Evolutionary conservation across 169 alveolate genomes (phyloP), one percentile per base, ranked within the genome.

Genomic region (Plasmodium billcollinsi): DNA sequence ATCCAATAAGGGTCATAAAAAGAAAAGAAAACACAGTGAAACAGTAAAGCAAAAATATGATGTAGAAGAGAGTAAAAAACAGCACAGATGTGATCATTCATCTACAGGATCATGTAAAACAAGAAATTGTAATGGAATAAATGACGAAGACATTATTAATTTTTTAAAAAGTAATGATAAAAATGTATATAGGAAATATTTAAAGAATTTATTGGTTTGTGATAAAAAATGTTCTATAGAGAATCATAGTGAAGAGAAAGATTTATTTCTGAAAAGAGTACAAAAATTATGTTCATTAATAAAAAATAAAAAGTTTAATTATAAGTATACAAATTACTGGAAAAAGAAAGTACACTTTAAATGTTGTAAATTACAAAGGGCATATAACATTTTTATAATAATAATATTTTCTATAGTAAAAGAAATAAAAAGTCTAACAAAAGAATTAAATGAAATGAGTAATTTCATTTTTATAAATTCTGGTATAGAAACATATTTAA

Each of bases 401-500:
- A 56, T 69, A 20, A 5, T 83, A 26, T 70, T 52, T 54, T 67
- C 91, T 15, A 83, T 83, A 58, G 91, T 52, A 69, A 83, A 83
- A 69, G 91, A 83, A 69, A 83, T 70, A 24, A 70, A 83, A 15
- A 62, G 45, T 43, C 70, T 83, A 45, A 67, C 33, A 69, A 83
- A 56, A 52, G 85, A 83, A 50, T 39, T 83, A 61, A 83, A 83
- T 15, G 83, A 56, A 12, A 69, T 70, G 85, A 18, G 47, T 67
- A 72, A 52, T 67, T 83, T 69, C 67, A 72, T 83, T 43, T 83
- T 83, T 83, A 83, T 83, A 21, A 83, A 83, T 83, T 83, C 91
- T 43, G 85, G 91, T 14, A 83, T 83, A 0, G 91, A 83, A 83
- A 69, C 54, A 20, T 83, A 83, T 56, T 69, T 83, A 69, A 83